Base-by-base conservation (phyloP, 768 basidiomycete species). In the Leccinellum rugosiceps region DNA sequence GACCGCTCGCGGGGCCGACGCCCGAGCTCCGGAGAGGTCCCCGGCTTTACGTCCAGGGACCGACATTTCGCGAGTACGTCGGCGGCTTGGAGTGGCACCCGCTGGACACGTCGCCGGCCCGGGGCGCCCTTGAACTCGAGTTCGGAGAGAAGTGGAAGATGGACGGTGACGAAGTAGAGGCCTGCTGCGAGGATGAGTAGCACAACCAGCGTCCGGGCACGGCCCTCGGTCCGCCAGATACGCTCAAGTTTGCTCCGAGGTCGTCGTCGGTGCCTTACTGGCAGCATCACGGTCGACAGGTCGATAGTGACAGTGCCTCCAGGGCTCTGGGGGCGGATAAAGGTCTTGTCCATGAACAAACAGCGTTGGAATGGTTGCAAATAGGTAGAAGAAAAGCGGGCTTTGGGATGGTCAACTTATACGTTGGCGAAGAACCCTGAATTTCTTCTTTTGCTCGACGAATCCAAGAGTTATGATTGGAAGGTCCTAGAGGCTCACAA, bases 1-100 rank as follows among this genome's bases (percentile, higher is more conserved):
- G 84, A 86, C 31, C 70, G 68, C 8, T 74, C 72, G 11, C 88
- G 81, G 10, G 63, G 53, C 62, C 88, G 80, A 8, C 63, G 53
- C 62, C 76, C 65, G 57, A 86, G 87, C 35, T 78, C 64, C 0
- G 65, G 47, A 25, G 81, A 72, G 8, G 81, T 77, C 0, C 77
- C 82, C 3, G 82, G 72, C 60, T 75, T 62, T 60, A 65, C 52
- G 14, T 74, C 57, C 44, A 86, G 69, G 11, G 76, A 68, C 11
- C 73, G 74, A 65, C 86, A 88, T 61, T 73, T 76, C 21, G 76
- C 68, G 25, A 83, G 64, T 15, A 71, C 75, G 31, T 74, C 67
- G 21, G 61, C 54, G 9, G 66, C 62, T 31, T 65, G 62, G 25
- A 63, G 30, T 26, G 68, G 66, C 14, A 70, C 41, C 19, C 41